Evolutionary conservation across 345 rosid genomes (phyloP).

Genomic region (Lepidium africanum): DNA sequence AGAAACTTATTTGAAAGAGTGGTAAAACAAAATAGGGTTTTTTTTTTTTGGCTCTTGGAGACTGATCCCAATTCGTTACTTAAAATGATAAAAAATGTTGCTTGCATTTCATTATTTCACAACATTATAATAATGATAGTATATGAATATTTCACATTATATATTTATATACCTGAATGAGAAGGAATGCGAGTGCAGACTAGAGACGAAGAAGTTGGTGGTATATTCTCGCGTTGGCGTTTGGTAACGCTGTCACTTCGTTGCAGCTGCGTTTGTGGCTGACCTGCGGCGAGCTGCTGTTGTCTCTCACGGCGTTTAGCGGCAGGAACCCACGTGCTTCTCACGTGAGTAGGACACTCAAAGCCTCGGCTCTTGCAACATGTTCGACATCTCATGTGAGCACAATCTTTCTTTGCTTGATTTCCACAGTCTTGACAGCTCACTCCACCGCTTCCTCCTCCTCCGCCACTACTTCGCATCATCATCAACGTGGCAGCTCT

Average conservation of each 20-base stretch:
- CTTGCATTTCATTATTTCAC: neutral
- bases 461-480: constrained; percentile 26
- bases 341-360: constrained; percentile 67
- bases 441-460: constrained; percentile 19
- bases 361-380: constrained; percentile 89
- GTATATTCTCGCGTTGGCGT: constrained; percentile 44
- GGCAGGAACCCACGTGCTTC: constrained; percentile 92
- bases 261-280: constrained; percentile 18
- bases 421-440: constrained; percentile 91
- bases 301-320: constrained; percentile 75
- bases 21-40: constrained; percentile 2
- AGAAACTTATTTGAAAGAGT: neutral
- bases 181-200: constrained; percentile 46
- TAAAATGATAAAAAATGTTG: neutral
- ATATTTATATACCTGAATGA: constrained; percentile 42
- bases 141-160: neutral
- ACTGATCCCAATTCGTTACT: neutral
- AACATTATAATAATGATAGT: neutral
- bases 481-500: constrained; percentile 33
- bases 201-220: constrained; percentile 28
- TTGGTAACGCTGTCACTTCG: constrained; percentile 32
- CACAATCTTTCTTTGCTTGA: constrained; percentile 84
- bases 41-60: neutral
- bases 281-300: constrained; percentile 34
- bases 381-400: constrained; percentile 70